phyloP scores from a whole-genome alignment of 1,284 basidiomycete species.

The Ceratobasidium sp. region DNA sequence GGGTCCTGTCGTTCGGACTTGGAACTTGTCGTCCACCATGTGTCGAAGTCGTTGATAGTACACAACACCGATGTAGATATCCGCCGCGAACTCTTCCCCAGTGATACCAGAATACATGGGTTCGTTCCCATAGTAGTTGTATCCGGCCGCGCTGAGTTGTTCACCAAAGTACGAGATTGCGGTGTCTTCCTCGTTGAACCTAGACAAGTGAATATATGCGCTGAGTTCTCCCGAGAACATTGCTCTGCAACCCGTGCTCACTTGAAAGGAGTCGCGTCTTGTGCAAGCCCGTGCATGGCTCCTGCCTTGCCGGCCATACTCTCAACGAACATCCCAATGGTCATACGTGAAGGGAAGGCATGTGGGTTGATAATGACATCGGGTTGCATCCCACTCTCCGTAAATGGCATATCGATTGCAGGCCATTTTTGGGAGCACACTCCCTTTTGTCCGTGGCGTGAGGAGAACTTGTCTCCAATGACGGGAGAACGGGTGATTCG shows the following conservation, averaged over 20 bases:
- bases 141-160: conserved; percentile 91
- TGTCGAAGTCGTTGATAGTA: conserved; percentile 99
- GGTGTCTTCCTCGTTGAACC: conserved; percentile 94
- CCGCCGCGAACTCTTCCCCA: conserved; percentile 96
- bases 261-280: conserved; percentile 98
- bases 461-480: conserved; percentile 99
- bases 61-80: conserved; percentile 98
- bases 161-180: conserved; percentile 97
- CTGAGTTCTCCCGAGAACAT: background rate
- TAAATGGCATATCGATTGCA: conserved; percentile 97
- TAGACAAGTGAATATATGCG: conserved; percentile 50
- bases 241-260: conserved; percentile 53
- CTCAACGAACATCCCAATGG: conserved; percentile 99
- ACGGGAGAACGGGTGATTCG: conserved; percentile 94
- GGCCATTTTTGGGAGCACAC: conserved; percentile 99
- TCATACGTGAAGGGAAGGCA: conserved; percentile 99
- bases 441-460: conserved; percentile 98
- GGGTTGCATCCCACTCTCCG: conserved; percentile 98
- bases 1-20: conserved; percentile 97
- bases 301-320: conserved; percentile 98
- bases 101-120: conserved; percentile 99
- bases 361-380: conserved; percentile 99
- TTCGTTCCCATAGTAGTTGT: conserved; percentile 99
- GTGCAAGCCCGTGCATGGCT: conserved; percentile 96
- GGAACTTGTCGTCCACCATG: conserved; percentile 99